A percentile compares a stretch with the other conserved stretches of the same genome.
Conservation (phyloP, 129 eudicot species). For the Artemisia annua region DNA sequence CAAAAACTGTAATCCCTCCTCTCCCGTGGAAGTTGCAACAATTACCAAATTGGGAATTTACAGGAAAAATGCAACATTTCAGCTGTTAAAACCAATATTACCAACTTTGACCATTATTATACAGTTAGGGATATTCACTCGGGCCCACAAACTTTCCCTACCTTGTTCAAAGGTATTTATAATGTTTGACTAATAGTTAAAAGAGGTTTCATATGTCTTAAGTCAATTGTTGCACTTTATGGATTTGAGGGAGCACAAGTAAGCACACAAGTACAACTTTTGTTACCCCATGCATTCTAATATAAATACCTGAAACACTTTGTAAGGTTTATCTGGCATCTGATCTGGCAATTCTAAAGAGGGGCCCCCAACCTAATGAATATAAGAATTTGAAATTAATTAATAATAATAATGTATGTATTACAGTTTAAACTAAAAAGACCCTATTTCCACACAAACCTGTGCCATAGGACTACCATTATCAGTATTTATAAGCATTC, state of each 20-base stretch:
- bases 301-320: slow-evolving; percentile 75
- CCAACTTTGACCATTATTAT: slow-evolving; percentile 1
- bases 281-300: background rate
- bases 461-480: slow-evolving; percentile 98
- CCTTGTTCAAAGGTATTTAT: slow-evolving; percentile 7
- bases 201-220: too few species aligned
- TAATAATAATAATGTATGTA: background rate
- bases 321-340: slow-evolving; percentile 51
- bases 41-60: background rate
- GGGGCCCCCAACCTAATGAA: slow-evolving; percentile 62
- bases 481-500: slow-evolving; percentile 94
- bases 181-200: background rate
- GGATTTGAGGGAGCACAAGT: background rate
- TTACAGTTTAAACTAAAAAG: background rate
- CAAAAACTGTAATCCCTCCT: slow-evolving; percentile 15
- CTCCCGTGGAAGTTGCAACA: slow-evolving; percentile 12
- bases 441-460: slow-evolving; percentile 46
- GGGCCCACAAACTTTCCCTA: background rate
- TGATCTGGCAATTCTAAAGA: slow-evolving; percentile 43
- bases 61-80: background rate
- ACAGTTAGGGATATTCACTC: background rate
- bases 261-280: background rate
- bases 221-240: too few species aligned
- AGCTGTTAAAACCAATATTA: background rate
- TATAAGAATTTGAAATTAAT: slow-evolving; percentile 8